Evolutionary conservation across 2,329 filamentous ascomycete genomes (phyloP).

Genomic region (Colletotrichum liaoningense): DNA sequence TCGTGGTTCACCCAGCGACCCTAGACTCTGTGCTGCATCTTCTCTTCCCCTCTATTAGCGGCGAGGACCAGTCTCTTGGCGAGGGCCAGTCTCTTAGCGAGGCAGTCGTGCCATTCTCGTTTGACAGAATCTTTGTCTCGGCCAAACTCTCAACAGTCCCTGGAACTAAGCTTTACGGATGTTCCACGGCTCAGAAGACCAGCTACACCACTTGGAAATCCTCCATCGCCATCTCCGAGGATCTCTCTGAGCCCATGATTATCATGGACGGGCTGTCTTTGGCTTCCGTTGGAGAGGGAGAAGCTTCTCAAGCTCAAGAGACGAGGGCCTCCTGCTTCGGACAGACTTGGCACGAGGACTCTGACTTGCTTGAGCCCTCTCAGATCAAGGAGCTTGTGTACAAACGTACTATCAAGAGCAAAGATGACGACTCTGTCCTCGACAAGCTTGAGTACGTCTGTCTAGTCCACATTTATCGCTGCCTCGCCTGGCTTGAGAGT

Average conservation of each 20-base stretch:
- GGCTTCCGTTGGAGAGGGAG: constrained; percentile 25
- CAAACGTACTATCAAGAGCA: constrained; percentile 29
- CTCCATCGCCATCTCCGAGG: constrained; percentile 25
- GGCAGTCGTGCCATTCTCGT: constrained; percentile 26
- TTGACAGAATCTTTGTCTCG: constrained; percentile 29
- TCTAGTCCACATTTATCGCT: constrained; percentile 26
- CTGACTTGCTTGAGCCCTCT: constrained; percentile 21
- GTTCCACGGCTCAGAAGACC: constrained; percentile 29
- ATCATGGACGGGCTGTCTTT: constrained; percentile 28
- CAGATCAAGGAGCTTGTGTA: constrained; percentile 29
- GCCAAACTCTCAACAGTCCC: constrained; percentile 19
- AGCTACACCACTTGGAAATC: constrained; percentile 33
- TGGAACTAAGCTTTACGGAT: constrained; percentile 23
- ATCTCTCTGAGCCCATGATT: constrained; percentile 21
- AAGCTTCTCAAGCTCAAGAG: constrained; percentile 15
- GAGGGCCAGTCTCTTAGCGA: constrained; percentile 26
- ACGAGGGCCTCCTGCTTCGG: constrained; percentile 25
- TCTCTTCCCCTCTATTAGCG: constrained; percentile 30
- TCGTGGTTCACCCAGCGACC: constrained; percentile 32
- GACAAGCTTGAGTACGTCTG: constrained; percentile 32
- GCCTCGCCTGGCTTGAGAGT: constrained; percentile 22
- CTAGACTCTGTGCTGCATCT: constrained; percentile 35
- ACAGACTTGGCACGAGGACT: constrained; percentile 25
- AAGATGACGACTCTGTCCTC: constrained; percentile 28
- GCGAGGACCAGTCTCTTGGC: constrained; percentile 20